These are phyloP conservation scores for Alternaria sp. DNA, from an alignment of 2,329 filamentous ascomycete species.

Conservation along the genomic window DNA sequence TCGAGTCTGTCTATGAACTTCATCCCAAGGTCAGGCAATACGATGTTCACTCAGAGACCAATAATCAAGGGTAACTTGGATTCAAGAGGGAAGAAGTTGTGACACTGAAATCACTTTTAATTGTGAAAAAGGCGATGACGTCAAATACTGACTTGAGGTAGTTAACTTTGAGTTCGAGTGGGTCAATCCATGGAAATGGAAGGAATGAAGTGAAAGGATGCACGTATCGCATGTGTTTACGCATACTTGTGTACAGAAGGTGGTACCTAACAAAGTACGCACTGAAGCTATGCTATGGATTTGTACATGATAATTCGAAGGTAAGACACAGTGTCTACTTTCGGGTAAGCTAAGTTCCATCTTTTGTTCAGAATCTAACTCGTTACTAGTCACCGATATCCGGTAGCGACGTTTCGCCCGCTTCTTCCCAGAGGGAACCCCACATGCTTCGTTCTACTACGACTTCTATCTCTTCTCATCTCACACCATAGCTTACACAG, in stretches of 20 bases:
- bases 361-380: background rate
- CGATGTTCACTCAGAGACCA: too few relatives aligned
- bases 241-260: background rate
- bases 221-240: background rate
- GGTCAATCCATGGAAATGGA: background rate
- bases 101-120: too few relatives aligned
- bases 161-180: too few relatives aligned
- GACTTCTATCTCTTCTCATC: background rate
- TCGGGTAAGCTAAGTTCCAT: background rate
- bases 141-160: too few relatives aligned
- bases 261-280: background rate
- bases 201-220: background rate
- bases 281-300: background rate
- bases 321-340: background rate
- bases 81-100: too few relatives aligned
- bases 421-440: background rate
- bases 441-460: background rate
- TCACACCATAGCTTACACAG: background rate
- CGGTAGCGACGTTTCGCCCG: too few relatives aligned
- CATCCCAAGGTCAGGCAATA: too few relatives aligned
- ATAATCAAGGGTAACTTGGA: accelerated
- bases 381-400: background rate
- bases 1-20: too few relatives aligned
- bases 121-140: too few relatives aligned
- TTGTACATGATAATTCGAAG: background rate